These are phyloP conservation scores for Hibiscus syriacus DNA, from an alignment of 345 rosid genomes.

Conservation along the genomic window DNA sequence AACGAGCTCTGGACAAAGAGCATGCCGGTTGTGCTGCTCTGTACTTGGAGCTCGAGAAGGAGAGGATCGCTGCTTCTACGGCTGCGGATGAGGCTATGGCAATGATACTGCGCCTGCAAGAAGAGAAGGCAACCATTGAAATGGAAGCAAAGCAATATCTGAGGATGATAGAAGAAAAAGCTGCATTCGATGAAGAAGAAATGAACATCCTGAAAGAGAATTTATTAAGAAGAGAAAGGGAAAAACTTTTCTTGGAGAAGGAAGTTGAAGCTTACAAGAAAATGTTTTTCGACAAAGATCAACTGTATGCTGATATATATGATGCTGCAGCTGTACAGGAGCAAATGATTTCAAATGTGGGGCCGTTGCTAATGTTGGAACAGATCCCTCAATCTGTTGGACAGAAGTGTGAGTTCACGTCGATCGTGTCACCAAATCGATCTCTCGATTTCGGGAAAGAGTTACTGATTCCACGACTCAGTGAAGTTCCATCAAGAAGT, in stretches of 20 bases:
- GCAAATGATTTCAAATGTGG: constrained; percentile 19
- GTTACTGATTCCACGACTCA: constrained; percentile 22
- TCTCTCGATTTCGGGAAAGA: constrained; percentile 36
- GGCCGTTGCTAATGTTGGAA: constrained; percentile 15
- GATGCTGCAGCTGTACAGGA: background rate
- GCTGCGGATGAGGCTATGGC: constrained; percentile 76
- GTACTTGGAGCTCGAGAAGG: constrained; percentile 61
- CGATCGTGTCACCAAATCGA: constrained; percentile 14
- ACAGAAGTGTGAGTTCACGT: constrained; percentile 22
- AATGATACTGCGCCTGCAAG: constrained; percentile 56
- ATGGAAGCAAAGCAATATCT: constrained; percentile 73
- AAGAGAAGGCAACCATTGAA: constrained; percentile 56
- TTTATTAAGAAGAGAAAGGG: constrained; percentile 57
- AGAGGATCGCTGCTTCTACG: constrained; percentile 65
- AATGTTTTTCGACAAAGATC: constrained; percentile 37
- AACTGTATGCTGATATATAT: constrained; percentile 21
- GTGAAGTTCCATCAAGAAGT: too few species aligned
- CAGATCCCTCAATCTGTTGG: constrained; percentile 13
- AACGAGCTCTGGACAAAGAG: constrained; percentile 41
- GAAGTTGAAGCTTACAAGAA: constrained; percentile 54
- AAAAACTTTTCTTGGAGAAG: constrained; percentile 58
- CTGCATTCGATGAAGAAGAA: constrained; percentile 33
- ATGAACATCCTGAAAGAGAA: constrained; percentile 70
- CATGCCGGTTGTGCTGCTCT: constrained; percentile 35
- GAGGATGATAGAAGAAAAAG: constrained; percentile 70